A percentile compares a stretch with the other conserved stretches of the same genome.
Conservation (phyloP, 345 rosid genomes). For the Eucalyptus guilfoylei region DNA sequence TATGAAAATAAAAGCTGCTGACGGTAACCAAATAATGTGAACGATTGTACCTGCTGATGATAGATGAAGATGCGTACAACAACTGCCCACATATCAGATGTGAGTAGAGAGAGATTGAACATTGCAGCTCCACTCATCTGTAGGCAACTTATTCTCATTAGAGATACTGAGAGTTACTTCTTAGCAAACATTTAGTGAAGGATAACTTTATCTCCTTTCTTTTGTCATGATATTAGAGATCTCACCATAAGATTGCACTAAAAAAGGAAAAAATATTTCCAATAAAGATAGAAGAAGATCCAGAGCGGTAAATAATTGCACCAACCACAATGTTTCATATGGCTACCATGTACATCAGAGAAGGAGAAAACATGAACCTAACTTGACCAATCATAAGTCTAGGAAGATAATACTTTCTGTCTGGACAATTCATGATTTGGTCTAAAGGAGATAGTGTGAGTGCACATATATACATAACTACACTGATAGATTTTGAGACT, state of each 20-base stretch:
- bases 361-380: background rate
- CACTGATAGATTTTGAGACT: background rate
- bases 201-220: background rate
- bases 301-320: background rate
- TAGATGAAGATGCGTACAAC: conserved; percentile 33
- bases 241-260: background rate
- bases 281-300: background rate
- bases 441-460: background rate
- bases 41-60: conserved; percentile 23
- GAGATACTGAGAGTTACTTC: background rate
- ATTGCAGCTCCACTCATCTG: conserved; percentile 48
- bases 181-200: background rate
- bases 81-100: conserved; percentile 58
- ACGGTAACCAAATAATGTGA: background rate
- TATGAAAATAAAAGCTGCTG: background rate
- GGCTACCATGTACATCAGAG: background rate
- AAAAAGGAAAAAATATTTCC: background rate
- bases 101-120: conserved; percentile 45
- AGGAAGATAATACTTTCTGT: background rate
- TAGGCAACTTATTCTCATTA: background rate
- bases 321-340: background rate
- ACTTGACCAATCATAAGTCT: background rate
- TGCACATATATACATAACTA: background rate
- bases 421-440: background rate
- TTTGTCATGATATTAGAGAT: background rate